Evolutionary conservation across 1,139 yeast genomes (phyloP), one percentile per base, ranked within the genome.

Genomic region (Lizanozyma gosingica): DNA sequence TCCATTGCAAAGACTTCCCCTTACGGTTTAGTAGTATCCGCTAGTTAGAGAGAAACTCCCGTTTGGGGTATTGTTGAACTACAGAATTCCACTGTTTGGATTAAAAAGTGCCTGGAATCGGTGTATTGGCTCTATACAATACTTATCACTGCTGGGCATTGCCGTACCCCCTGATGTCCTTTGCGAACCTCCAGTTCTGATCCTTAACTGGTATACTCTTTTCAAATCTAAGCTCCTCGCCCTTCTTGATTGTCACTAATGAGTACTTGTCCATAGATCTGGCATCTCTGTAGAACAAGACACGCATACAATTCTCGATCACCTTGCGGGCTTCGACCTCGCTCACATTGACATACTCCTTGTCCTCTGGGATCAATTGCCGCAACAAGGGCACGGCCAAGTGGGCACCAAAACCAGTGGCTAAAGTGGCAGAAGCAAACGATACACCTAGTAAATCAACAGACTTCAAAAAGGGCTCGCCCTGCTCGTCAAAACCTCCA

Each of bases 321-420:
- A 82, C 78, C 42, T 76, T 73, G 45, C 83, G 74, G 2, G 97
- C 98, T 41, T 83, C 78, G 45, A 73, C 82, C 55, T 85, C 85
- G 32, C 77, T 67, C 18, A 92, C 76, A 37, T 80, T 77, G 22
- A 68, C 77, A 51, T 71, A 80, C 51, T 88, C 96, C 34, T 75
- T 80, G 50, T 90, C 97, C 37, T 70, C 67, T 43, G 90, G 95
- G 38, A 84, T 86, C 45, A 83, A 72, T 57, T 84, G 80, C 66
- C 99, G 82, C 59, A 94, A 73, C 50, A 94, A 67, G 33, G 99
- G 99, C 36, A 88, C 66, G 3, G 98, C 98, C 61, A 94, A 71
- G 61, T 94, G 92, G 11, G 95, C 83, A 43, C 98, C 99, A 60
- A 90, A 92, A 1, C 99, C 99, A 2, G 98, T 90, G 39, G 97